Evolutionary conservation across 129 eudicot species (phyloP).

Genomic region (Helichrysum umbraculigerum): DNA sequence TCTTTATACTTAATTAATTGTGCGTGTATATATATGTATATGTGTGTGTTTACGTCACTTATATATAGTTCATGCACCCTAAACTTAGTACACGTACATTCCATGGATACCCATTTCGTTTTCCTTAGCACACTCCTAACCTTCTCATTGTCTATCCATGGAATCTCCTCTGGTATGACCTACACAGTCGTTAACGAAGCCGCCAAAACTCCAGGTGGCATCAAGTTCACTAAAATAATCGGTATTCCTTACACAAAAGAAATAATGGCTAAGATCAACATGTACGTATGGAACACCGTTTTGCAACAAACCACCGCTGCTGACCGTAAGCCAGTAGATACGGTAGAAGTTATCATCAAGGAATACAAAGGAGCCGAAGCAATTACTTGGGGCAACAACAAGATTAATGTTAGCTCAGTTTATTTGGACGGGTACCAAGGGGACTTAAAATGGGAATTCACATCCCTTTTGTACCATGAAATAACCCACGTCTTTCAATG

Average conservation of each 20-base stretch:
- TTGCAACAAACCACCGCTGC: slow-evolving; percentile 8
- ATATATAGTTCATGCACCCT: too few relatives aligned
- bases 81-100: too few relatives aligned
- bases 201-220: background rate
- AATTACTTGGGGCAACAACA: slow-evolving; percentile 8
- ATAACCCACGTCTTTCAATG: slow-evolving; percentile 31
- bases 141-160: slow-evolving; percentile 4
- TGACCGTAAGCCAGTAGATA: slow-evolving; percentile 13
- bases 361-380: background rate
- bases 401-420: slow-evolving; percentile 17
- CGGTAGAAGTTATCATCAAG: background rate
- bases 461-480: slow-evolving; percentile 37
- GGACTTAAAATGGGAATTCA: slow-evolving; percentile 16
- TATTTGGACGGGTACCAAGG: background rate
- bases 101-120: slow-evolving; percentile 7
- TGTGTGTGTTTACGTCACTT: too few relatives aligned
- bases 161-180: background rate
- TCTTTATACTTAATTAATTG: too few relatives aligned
- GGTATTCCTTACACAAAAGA: slow-evolving; percentile 8
- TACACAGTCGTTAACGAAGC: slow-evolving; percentile 4
- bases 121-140: slow-evolving; percentile 4
- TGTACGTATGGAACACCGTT: background rate
- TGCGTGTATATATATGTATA: too few relatives aligned
- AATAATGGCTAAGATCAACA: slow-evolving; percentile 19
- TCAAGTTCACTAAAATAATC: slow-evolving; percentile 9